Percentiles rank a stretch among this genome's conserved stretches.
Evolutionary conservation across 2,329 filamentous ascomycete genomes (phyloP).

Genomic region (Beauveria sp.): DNA sequence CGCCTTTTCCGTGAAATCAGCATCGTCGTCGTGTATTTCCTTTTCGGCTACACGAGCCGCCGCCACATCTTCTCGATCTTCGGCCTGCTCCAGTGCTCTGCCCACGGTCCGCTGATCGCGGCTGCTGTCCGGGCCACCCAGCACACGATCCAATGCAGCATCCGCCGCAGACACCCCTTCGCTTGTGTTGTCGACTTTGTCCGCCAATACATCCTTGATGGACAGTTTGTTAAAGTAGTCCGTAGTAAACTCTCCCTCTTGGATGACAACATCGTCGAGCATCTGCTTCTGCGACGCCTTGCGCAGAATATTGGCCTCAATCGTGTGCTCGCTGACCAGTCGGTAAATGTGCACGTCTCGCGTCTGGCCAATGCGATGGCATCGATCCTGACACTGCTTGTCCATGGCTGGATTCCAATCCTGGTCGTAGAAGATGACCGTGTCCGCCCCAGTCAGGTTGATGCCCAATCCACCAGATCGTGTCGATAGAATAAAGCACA

Average conservation of each 20-base stretch:
- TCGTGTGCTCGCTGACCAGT: slow-evolving; percentile 85
- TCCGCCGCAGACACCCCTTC: slow-evolving; percentile 62
- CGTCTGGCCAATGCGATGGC: slow-evolving; percentile 94
- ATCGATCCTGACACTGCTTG: slow-evolving; percentile 96
- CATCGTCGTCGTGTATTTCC: slow-evolving; percentile 80
- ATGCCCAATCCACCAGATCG: slow-evolving; percentile 91
- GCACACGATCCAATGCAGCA: slow-evolving; percentile 77
- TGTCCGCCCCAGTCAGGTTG: slow-evolving; percentile 93
- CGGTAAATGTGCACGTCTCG: slow-evolving; percentile 97
- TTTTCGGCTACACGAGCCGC: slow-evolving; percentile 83
- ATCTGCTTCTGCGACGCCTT: slow-evolving; percentile 97
- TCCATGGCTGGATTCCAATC: slow-evolving; percentile 99
- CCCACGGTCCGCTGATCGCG: slow-evolving; percentile 56
- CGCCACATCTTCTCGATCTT: slow-evolving; percentile 85
- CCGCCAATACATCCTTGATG: slow-evolving; percentile 61
- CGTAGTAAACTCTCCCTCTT: slow-evolving; percentile 95
- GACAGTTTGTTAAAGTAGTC: slow-evolving; percentile 83
- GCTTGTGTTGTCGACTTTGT: slow-evolving; percentile 42
- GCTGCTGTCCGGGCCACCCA: slow-evolving; percentile 57
- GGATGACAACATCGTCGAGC: slow-evolving; percentile 95
- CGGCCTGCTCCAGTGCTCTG: slow-evolving; percentile 76
- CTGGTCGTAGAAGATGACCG: slow-evolving; percentile 97
- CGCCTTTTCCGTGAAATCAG: slow-evolving; percentile 69
- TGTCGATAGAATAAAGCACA: slow-evolving; percentile 92
- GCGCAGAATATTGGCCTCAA: slow-evolving; percentile 94